Evolutionary conservation across 2,329 filamentous ascomycete genomes (phyloP).

Genomic region (Pyrenochaeta sp.): DNA sequence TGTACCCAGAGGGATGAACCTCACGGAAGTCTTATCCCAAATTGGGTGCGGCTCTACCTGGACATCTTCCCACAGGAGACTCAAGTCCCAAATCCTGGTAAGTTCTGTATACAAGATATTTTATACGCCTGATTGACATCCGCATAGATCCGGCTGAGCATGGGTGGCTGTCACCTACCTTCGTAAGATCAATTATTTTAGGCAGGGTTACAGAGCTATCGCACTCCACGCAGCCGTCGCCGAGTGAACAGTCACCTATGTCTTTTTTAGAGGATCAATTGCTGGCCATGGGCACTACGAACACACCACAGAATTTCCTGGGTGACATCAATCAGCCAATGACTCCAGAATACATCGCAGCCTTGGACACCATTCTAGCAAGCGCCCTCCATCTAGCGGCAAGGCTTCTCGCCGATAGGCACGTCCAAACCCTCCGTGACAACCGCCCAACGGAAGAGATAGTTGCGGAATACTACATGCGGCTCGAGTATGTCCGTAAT

Average conservation of each 20-base stretch:
- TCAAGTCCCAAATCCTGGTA: slow-evolving; percentile 8
- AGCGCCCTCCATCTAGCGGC: background rate
- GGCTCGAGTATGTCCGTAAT: background rate
- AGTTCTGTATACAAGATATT: background rate
- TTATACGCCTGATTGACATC: background rate
- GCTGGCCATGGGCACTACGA: background rate
- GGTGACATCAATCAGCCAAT: background rate
- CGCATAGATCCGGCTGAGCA: slow-evolving; percentile 1
- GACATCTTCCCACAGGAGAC: slow-evolving; percentile 5
- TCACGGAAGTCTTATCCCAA: background rate
- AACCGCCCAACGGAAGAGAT: background rate
- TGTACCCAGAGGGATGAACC: slow-evolving; percentile 3
- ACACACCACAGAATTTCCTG: background rate
- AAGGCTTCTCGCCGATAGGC: background rate
- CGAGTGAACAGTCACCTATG: background rate
- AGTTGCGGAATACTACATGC: slow-evolving; percentile 1
- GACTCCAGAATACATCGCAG: background rate
- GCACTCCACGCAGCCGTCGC: background rate
- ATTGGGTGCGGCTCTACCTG: slow-evolving; percentile 9
- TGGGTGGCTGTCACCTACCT: background rate
- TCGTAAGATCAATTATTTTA: background rate
- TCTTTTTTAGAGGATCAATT: background rate
- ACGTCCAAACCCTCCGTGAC: background rate
- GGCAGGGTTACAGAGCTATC: background rate
- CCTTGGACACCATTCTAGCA: slow-evolving; percentile 1